These are phyloP conservation scores for Apophysomyces elegans DNA, from an alignment of 371 early-diverging fungal genomes.

Conservation along the genomic window DNA sequence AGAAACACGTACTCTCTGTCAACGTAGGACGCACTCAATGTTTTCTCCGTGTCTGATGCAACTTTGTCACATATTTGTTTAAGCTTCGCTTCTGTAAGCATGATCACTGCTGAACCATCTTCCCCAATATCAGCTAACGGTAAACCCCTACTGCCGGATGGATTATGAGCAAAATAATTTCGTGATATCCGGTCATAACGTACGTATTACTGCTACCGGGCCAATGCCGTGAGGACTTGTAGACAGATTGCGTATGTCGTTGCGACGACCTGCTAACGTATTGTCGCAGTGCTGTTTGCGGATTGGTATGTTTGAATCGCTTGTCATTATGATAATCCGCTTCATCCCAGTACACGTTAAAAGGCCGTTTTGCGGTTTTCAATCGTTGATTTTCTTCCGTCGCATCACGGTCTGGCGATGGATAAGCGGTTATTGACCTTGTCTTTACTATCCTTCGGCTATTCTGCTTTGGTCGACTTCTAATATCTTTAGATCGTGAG, in stretches of 20 bases:
- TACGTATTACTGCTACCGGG: background rate
- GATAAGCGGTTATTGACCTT: background rate
- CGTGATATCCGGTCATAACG: no score
- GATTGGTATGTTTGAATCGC: background rate
- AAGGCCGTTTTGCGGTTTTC: background rate
- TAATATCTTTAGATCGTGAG: constrained; percentile 64
- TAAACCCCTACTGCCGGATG: no score
- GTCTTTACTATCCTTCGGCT: constrained; percentile 5
- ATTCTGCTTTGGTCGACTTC: constrained; percentile 40
- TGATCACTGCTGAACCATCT: background rate
- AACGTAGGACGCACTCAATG: background rate
- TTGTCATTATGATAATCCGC: background rate
- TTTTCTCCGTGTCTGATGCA: background rate
- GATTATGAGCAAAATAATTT: no score
- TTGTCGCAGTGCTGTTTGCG: background rate
- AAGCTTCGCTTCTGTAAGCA: background rate
- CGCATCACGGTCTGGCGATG: background rate
- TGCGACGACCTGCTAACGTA: background rate
- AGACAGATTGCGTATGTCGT: background rate
- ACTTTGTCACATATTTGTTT: constrained; percentile 1
- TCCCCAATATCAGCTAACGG: background rate
- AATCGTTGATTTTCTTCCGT: background rate
- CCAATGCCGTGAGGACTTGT: background rate
- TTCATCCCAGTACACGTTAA: background rate
- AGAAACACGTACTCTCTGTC: background rate